Percentiles rank a stretch among this genome's conserved stretches.
phyloP scores from a whole-genome alignment of 2,329 filamentous ascomycete species.

The Esteya vermicola region DNA sequence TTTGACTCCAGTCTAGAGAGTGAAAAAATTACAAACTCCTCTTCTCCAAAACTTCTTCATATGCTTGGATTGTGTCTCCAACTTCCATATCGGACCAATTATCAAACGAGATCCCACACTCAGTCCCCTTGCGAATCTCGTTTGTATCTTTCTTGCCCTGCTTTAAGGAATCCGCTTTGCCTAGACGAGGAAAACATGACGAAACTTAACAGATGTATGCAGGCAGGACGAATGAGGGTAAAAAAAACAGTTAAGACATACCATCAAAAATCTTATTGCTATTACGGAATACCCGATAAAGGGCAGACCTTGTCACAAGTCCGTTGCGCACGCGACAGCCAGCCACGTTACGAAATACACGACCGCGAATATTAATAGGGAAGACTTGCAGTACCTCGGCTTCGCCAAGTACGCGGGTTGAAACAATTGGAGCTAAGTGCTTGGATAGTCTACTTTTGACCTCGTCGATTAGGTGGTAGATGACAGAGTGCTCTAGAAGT shows the following conservation, averaged over 20 bases:
- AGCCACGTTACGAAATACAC: conserved; percentile 60
- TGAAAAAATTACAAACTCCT: conserved; percentile 31
- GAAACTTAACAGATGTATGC: not conserved
- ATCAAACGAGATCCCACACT: conserved; percentile 81
- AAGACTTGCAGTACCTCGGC: conserved; percentile 77
- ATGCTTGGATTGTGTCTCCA: conserved; percentile 79
- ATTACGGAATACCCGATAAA: conserved; percentile 57
- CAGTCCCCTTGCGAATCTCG: conserved; percentile 83
- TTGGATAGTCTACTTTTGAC: conserved; percentile 54
- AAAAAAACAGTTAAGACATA: conserved; percentile 27
- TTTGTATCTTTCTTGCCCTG: conserved; percentile 82
- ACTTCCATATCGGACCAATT: conserved; percentile 63
- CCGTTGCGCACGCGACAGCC: conserved; percentile 84
- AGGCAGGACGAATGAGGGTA: too few relatives aligned
- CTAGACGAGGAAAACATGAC: conserved; percentile 27
- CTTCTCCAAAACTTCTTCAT: conserved; percentile 66
- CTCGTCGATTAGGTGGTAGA: conserved; percentile 66
- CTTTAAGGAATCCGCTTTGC: conserved; percentile 67
- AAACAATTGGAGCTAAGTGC: conserved; percentile 51
- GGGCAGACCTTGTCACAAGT: conserved; percentile 44
- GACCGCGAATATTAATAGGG: conserved; percentile 64
- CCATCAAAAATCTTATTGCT: conserved; percentile 68
- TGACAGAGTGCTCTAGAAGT: conserved; percentile 76
- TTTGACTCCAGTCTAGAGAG: too few relatives aligned
- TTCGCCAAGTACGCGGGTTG: conserved; percentile 65